Base-by-base conservation (phyloP, 768 basidiomycete genomes). In the Lepiota venenata region DNA sequence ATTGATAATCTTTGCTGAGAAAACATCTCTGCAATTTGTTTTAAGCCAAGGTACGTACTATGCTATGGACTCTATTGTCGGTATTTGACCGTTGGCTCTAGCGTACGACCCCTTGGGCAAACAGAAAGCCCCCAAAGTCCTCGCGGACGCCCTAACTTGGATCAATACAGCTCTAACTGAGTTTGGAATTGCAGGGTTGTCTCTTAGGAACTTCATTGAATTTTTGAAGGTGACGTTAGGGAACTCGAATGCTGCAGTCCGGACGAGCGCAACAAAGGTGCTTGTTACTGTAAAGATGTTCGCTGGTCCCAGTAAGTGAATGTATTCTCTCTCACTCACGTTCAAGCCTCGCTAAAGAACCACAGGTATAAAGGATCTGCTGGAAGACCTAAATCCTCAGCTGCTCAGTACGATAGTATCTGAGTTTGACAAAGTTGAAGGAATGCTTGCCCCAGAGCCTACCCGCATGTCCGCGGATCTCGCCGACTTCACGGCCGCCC, bases 51-150 rank as follows among this genome's bases (percentile, higher is more conserved):
- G 97, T 94, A 61, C 48, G 80, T 32, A 11, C 16, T 4, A 20
- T 5, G 64, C 18, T 50, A 10, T 38, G 32, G 36, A 29, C 15
- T 25, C 41, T 41, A 21, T 25, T 40, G 25, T 25, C 38, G 11
- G 36, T 18, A 37, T 45, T 60, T 45, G 41, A 46, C 52, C 40
- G 35, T 46, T 54, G 58, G 46, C 32, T 43, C 39, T 56, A 97
- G 97, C 85, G 0, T 99, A 97, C 65, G 97, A 98, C 20, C 89
- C 96, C 0, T 72, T 99, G 63, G 82, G 83, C 25, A 97, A 95
- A 70, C 93, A 94, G 67, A 99, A 99, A 67, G 96, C 97, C 2
- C 96, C 97, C 0, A 99, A 98, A 71, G 92, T 93, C 40, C 79
- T 98, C 32, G 92, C 94, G 0, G 97, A 99, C 66, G 87, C 94